These are phyloP conservation scores for Hemerocallis citrina DNA, from an alignment of 106 monocot species.

Conservation along the genomic window DNA sequence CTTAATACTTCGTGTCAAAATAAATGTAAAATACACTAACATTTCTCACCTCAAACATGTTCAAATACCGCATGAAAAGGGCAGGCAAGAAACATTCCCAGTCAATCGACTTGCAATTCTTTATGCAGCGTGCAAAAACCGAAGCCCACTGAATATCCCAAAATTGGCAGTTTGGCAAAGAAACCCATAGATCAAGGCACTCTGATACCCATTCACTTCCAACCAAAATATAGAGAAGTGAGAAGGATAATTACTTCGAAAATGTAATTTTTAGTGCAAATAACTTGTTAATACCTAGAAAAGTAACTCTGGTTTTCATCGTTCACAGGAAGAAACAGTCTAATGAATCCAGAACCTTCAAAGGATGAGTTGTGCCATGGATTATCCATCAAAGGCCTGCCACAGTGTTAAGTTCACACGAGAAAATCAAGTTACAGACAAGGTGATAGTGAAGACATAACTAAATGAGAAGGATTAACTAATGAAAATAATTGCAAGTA, in stretches of 20 bases:
- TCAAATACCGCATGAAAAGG: constrained; percentile 61
- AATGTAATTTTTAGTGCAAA: background rate
- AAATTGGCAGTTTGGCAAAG: constrained; percentile 84
- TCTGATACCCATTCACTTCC: constrained; percentile 63
- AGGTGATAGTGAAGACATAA: too few species aligned
- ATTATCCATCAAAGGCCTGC: constrained; percentile 71
- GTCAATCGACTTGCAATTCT: constrained; percentile 55
- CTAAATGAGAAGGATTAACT: too few species aligned
- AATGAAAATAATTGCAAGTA: too few species aligned
- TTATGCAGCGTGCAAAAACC: constrained; percentile 72
- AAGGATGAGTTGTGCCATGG: constrained; percentile 90
- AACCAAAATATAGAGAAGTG: background rate
- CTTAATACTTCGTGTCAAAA: too few species aligned
- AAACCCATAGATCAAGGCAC: constrained; percentile 61
- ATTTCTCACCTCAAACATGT: constrained; percentile 79
- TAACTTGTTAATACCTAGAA: constrained; percentile 36
- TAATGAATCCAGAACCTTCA: constrained; percentile 79
- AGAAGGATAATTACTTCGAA: background rate
- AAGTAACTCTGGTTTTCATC: constrained; percentile 52
- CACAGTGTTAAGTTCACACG: background rate
- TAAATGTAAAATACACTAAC: background rate
- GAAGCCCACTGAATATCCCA: constrained; percentile 90
- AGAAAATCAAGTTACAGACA: background rate
- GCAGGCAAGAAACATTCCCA: constrained; percentile 71
- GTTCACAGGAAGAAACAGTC: constrained; percentile 76